A percentile compares a stretch with the other conserved stretches of the same genome.
Evolutionary conservation across 2,329 filamentous ascomycete genomes (phyloP).

Genomic region (Penicillium paneum): DNA sequence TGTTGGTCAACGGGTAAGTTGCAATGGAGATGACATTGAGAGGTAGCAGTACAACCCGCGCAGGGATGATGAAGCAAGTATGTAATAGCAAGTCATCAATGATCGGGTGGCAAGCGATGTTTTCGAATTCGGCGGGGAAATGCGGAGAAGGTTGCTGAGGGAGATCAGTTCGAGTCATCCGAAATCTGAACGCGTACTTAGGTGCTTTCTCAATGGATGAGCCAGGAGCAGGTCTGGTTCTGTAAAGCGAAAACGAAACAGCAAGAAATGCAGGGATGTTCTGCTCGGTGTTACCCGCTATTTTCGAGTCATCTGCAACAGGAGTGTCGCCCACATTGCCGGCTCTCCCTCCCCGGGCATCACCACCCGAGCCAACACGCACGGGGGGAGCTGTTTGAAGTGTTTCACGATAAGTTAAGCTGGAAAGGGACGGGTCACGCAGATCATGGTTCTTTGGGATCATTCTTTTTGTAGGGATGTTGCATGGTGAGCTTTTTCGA

Average conservation of each 20-base stretch:
- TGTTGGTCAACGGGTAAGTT: constrained; percentile 4
- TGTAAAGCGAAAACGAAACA: constrained; percentile 3
- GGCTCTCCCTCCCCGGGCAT: background rate
- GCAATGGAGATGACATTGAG: constrained; percentile 2
- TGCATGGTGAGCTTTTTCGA: constrained; percentile 10
- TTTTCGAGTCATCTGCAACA: background rate
- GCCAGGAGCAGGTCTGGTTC: background rate
- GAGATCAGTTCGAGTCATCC: background rate
- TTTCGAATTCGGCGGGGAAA: background rate
- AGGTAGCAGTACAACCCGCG: constrained; percentile 6
- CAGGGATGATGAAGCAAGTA: constrained; percentile 15
- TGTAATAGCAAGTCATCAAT: constrained; percentile 16
- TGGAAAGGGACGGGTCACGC: constrained; percentile 3
- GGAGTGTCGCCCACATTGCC: background rate
- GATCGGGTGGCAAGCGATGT: background rate
- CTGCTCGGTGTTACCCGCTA: background rate
- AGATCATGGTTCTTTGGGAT: constrained; percentile 2
- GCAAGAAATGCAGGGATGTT: background rate
- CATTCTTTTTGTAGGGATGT: constrained; percentile 4
- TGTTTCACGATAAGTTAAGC: background rate
- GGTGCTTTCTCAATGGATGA: background rate
- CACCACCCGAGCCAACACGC: background rate
- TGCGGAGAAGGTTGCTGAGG: background rate
- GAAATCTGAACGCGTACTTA: background rate
- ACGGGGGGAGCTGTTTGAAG: background rate